Conservation (phyloP, 805 yeast genomes). For the Saturnispora ahearnii region DNA sequence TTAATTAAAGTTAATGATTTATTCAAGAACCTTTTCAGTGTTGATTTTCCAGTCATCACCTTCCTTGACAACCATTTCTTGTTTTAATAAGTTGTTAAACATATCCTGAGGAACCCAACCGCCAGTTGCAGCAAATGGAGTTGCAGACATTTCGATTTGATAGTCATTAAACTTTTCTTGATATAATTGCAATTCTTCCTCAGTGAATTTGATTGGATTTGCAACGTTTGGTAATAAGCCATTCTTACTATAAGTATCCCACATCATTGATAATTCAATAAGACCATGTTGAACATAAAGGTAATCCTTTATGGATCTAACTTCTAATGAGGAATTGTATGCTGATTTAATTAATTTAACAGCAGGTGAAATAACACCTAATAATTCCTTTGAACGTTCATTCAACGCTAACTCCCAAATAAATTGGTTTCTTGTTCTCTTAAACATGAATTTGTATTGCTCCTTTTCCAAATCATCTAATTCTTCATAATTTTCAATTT, state of each 20-base stretch:
- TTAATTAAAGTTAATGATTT: background rate
- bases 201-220: constrained; percentile 56
- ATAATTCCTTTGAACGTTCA: constrained; percentile 51
- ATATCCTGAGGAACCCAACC: constrained; percentile 96
- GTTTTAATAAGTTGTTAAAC: constrained; percentile 61
- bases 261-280: constrained; percentile 55
- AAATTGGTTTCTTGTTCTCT: constrained; percentile 85
- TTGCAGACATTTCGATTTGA: constrained; percentile 55
- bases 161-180: constrained; percentile 52
- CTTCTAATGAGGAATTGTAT: constrained; percentile 50
- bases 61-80: constrained; percentile 57
- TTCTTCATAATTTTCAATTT: constrained; percentile 58
- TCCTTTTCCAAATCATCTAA: constrained; percentile 66
- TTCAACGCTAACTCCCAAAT: constrained; percentile 77
- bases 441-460: constrained; percentile 78
- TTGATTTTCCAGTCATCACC: constrained; percentile 37
- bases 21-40: constrained; percentile 20
- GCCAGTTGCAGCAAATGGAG: constrained; percentile 82
- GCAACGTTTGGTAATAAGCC: constrained; percentile 39
- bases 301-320: constrained; percentile 49
- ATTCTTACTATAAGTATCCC: constrained; percentile 58
- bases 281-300: constrained; percentile 59
- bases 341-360: constrained; percentile 63
- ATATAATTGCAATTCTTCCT: constrained; percentile 50
- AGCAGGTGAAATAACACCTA: constrained; percentile 77